These are phyloP conservation scores for Halocafeteria seosinensis DNA, from an alignment of 108 stramenopile species.

Conservation along the genomic window DNA sequence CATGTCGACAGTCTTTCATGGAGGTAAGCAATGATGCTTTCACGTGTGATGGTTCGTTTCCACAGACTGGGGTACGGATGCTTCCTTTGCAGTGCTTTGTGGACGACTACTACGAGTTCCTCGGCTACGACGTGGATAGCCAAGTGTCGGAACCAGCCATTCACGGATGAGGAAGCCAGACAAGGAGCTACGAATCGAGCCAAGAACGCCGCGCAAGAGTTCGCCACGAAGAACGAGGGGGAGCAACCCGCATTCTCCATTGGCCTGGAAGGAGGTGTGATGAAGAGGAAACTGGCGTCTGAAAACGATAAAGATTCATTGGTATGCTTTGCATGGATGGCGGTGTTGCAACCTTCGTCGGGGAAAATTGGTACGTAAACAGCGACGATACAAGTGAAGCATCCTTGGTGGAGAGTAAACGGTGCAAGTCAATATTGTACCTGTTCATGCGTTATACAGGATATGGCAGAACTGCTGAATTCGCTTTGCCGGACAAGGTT, in stretches of 20 bases:
- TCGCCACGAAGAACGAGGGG: no score
- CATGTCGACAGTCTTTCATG: no score
- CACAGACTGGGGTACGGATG: no score
- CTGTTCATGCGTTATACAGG: no score
- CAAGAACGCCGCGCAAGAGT: slow-evolving; percentile 31
- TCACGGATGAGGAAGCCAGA: slow-evolving; percentile 61
- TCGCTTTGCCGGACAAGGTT: slow-evolving; percentile 52
- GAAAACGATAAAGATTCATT: slow-evolving; percentile 12
- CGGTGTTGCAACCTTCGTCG: slow-evolving; percentile 39
- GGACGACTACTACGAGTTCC: no score
- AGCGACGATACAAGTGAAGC: no score
- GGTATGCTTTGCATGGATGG: slow-evolving; percentile 81
- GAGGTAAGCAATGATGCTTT: no score
- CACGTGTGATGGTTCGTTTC: no score
- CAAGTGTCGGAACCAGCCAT: slow-evolving; percentile 64
- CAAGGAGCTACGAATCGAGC: slow-evolving; percentile 64
- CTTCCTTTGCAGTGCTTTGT: no score
- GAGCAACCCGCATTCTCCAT: slow-evolving; percentile 36
- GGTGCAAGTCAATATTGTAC: no score
- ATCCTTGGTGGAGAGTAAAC: no score
- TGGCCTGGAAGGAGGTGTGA: slow-evolving; percentile 78
- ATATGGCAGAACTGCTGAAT: slow-evolving; percentile 54
- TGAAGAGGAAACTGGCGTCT: neutral
- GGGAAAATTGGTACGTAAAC: no score
- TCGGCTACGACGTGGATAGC: neutral